Base-by-base conservation (phyloP, 164 flowering plant genomes). In the Tetrastigma voinierianum region DNA sequence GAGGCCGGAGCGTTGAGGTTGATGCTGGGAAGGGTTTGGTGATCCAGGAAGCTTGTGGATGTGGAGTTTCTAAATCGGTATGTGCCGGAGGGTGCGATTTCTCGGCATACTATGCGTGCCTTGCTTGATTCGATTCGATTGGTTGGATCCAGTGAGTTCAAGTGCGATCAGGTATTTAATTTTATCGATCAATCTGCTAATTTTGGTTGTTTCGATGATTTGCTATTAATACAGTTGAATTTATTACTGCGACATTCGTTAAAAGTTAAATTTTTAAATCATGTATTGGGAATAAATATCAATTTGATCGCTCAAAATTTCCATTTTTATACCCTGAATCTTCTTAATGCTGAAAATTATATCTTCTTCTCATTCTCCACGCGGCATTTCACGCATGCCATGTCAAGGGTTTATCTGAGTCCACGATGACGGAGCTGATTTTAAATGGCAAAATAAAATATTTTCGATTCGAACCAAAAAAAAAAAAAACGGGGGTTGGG, bases 21-120 rank as follows among this genome's bases (percentile, higher is more conserved):
- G 86, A 77, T 59, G 87, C 67, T 13, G 71, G 58, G 78, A 58
- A 7, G 63, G 76, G 62, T 58, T 56, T 8, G 63, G 55, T n/a
- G 48, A 18, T 4, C 71, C 57, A 54, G 59, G 69, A 76, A 63
- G 80, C 73, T 88, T 20, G 87, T 75, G 51, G 57, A 61, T 54
- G 62, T 56, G 11, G 82, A 78, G 48, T 73, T 88, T 44, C 72
- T 93, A 55, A 71, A 90, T 70, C 68, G 32, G 70, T 84, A 69
- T 78, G 80, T 93, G 10, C 88, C 83, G 1, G 4, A 52, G n/a
- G 95, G 89, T 10, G 83, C 49, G 14, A 53, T 96, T 43, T 10
- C 19, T 25, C 73, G 24, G 76, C 98, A 96, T 71, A 84, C 99
- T 0, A 96, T 91, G 95, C 75, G 91, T 0, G 77, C 51, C 2